Conservation (phyloP, 495 filamentous ascomycete genomes). For the Mytilinidion resinicola region DNA sequence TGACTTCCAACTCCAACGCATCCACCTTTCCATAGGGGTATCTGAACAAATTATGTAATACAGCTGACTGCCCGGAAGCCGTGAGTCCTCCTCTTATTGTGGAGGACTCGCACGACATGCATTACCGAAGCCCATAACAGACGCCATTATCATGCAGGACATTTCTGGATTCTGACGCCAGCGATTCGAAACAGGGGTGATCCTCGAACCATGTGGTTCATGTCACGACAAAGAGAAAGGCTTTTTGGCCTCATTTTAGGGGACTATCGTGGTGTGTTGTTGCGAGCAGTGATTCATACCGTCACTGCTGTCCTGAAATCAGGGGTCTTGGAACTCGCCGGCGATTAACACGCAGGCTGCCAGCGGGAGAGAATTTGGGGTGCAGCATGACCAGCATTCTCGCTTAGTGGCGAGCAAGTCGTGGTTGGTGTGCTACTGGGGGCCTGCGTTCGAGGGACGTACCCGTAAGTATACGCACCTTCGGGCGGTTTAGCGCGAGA, state of each 20-base stretch:
- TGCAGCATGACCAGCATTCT: conserved; percentile 26
- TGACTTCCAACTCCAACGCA: conserved; percentile 11
- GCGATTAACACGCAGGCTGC: conserved; percentile 23
- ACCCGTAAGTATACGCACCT: no score
- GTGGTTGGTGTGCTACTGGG: no score
- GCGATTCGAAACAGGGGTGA: conserved; percentile 27
- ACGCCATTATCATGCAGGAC: conserved; percentile 23
- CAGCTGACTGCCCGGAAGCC: conserved; percentile 12
- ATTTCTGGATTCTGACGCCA: conserved; percentile 18
- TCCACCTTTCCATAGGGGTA: conserved; percentile 15
- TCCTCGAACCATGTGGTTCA: conserved; percentile 3
- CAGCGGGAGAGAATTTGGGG: conserved; percentile 15
- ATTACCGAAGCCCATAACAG: conserved; percentile 29
- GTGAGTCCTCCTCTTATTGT: conserved; percentile 9
- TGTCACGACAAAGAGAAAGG: conserved; percentile 3
- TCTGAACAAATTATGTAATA: conserved; percentile 8
- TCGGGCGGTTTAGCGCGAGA: no score
- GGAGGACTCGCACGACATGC: conserved; percentile 26
- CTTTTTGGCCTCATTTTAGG: conserved; percentile 22
- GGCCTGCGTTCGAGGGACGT: no score
- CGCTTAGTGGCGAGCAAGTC: conserved; percentile 20
- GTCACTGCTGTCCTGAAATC: conserved; percentile 21
- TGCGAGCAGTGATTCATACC: conserved; percentile 26
- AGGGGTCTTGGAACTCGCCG: conserved; percentile 17
- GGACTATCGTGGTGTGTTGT: conserved; percentile 6